These are phyloP conservation scores for Heracleum sosnowskyi DNA, from an alignment of 129 eudicot species.

Conservation along the genomic window DNA sequence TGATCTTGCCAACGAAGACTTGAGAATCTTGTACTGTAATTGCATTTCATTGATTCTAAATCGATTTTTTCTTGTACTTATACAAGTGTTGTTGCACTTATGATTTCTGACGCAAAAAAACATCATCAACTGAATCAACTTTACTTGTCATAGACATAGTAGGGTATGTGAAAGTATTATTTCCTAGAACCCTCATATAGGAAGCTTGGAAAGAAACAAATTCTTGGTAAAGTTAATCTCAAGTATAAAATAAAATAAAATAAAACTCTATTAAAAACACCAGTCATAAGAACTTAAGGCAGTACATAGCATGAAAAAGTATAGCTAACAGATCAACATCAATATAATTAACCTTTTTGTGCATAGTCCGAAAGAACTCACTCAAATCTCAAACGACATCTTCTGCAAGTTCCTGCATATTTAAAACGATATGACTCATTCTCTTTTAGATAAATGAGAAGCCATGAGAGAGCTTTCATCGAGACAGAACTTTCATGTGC, in stretches of 20 bases:
- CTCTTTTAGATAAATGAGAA: background rate
- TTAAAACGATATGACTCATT: constrained; percentile 4
- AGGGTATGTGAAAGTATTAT: constrained; percentile 44
- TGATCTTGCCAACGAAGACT: too few relatives aligned
- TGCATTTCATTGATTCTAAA: too few relatives aligned
- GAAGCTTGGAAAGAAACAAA: background rate
- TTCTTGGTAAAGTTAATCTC: background rate
- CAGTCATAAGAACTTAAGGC: too few relatives aligned
- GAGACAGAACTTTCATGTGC: too few relatives aligned
- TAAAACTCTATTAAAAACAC: too few relatives aligned
- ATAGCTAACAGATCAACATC: background rate
- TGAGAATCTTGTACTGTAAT: too few relatives aligned
- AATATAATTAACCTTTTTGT: constrained; percentile 64
- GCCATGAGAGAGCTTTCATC: background rate
- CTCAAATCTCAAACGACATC: constrained; percentile 68
- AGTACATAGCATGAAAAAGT: too few relatives aligned
- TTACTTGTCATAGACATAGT: constrained; percentile 84
- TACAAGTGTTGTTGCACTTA: constrained; percentile 79
- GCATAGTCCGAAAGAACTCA: constrained; percentile 63
- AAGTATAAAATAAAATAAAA: background rate
- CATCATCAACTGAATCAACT: constrained; percentile 81
- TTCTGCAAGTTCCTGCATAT: constrained; percentile 86
- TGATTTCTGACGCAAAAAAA: constrained; percentile 53
- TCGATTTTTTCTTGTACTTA: constrained; percentile 1
- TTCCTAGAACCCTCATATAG: constrained; percentile 2